Percentiles rank a stretch among this genome's conserved stretches.
phyloP scores from a whole-genome alignment of 129 eudicot genomes.

The Tagetes patula region DNA sequence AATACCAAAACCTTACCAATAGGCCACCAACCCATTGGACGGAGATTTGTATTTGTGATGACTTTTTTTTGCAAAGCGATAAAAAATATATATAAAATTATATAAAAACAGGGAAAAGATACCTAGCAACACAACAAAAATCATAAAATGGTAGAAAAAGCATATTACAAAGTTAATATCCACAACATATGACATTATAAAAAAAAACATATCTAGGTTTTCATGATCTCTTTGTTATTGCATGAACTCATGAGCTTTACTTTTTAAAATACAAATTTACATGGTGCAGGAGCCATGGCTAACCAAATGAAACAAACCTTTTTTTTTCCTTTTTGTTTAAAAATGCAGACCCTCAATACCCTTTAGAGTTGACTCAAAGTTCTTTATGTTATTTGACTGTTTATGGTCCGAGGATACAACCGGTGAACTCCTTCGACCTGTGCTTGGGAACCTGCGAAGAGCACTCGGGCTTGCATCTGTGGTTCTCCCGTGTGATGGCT shows the following conservation, averaged over 20 bases:
- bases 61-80: not conserved
- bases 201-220: slow-evolving; percentile 26
- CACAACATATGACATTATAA: slow-evolving; percentile 21
- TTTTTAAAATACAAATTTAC: slow-evolving; percentile 41
- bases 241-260: slow-evolving; percentile 29
- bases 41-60: too few species aligned
- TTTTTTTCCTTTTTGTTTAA: slow-evolving; percentile 32
- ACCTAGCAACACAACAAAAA: slow-evolving; percentile 20
- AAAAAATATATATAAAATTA: not conserved
- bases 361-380: slow-evolving; percentile 71
- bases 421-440: slow-evolving; percentile 65
- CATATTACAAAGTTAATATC: slow-evolving; percentile 22
- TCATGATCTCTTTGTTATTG: slow-evolving; percentile 23
- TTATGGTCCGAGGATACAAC: slow-evolving; percentile 59
- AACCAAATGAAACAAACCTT: slow-evolving; percentile 23
- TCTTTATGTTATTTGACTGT: slow-evolving; percentile 44
- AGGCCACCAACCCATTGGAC: too few species aligned
- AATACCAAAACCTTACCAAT: too few species aligned
- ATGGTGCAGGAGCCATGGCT: slow-evolving; percentile 12
- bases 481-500: slow-evolving; percentile 45
- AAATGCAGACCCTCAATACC: slow-evolving; percentile 78
- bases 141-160: slow-evolving; percentile 17
- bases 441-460: slow-evolving; percentile 46
- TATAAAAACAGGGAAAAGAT: not conserved
- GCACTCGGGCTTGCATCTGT: slow-evolving; percentile 55